phyloP scores from a whole-genome alignment of 768 basidiomycete species.

The Mrakia gelida region DNA sequence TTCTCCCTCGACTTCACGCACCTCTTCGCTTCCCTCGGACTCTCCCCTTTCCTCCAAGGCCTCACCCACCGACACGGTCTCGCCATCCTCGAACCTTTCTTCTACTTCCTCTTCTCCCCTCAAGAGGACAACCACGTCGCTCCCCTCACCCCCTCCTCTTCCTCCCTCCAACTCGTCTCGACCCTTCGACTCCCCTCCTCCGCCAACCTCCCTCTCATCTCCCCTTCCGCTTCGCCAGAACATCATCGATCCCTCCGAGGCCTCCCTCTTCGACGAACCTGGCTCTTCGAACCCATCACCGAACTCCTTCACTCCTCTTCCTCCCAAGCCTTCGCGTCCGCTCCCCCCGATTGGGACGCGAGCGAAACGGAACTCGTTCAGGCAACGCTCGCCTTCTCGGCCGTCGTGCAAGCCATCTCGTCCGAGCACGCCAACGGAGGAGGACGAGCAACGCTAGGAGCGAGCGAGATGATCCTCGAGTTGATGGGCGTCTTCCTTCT shows the following conservation, averaged over 20 bases:
- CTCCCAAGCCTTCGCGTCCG: constrained; percentile 61
- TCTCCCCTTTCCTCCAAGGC: not conserved
- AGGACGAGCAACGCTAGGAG: not conserved
- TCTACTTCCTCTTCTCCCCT: constrained; percentile 48
- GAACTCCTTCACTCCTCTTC: constrained; percentile 76
- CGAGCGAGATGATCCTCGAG: constrained; percentile 57
- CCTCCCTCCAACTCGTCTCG: constrained; percentile 50
- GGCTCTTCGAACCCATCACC: constrained; percentile 65
- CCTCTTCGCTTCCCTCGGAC: not conserved
- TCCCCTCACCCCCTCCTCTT: constrained; percentile 53
- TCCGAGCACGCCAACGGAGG: too few species aligned
- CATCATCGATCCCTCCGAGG: constrained; percentile 42
- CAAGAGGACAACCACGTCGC: constrained; percentile 50
- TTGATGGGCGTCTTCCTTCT: constrained; percentile 97
- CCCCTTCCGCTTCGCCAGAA: constrained; percentile 53
- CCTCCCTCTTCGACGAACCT: constrained; percentile 55
- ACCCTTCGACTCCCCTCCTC: constrained; percentile 17
- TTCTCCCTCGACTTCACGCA: not conserved
- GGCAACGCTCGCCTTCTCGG: constrained; percentile 61
- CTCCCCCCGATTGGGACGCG: constrained; percentile 69
- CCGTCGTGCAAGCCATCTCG: constrained; percentile 41
- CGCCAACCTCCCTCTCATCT: constrained; percentile 43
- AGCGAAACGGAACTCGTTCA: constrained; percentile 74
- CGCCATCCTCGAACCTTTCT: constrained; percentile 43
- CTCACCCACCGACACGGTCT: constrained; percentile 39